Percentiles rank a stretch among this genome's conserved stretches.
These are phyloP conservation scores for Nothophytophthora sp. DNA, from an alignment of 352 stramenopile genomes.

Conservation along the genomic window DNA sequence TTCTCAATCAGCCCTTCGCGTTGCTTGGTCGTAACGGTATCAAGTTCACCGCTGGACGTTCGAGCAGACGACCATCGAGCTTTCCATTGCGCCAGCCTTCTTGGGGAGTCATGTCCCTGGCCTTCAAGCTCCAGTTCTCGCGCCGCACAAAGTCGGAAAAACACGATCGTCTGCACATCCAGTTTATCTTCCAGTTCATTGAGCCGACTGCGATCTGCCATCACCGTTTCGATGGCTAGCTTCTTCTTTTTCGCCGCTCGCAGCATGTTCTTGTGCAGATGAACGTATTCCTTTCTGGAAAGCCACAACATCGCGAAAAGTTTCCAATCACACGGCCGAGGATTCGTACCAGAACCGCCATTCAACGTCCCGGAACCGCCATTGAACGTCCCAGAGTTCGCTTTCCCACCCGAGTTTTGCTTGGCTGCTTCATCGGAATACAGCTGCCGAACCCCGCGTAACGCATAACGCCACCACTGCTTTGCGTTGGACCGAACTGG, in stretches of 20 bases:
- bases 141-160: slow-evolving; percentile 70
- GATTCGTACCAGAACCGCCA: slow-evolving; percentile 8
- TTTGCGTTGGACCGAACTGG: slow-evolving; percentile 47
- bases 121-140: slow-evolving; percentile 73
- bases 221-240: slow-evolving; percentile 36
- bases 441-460: slow-evolving; percentile 68
- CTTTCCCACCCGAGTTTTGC: slow-evolving; percentile 7
- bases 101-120: slow-evolving; percentile 59
- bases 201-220: slow-evolving; percentile 46
- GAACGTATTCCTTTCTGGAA: slow-evolving; percentile 72
- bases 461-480: slow-evolving; percentile 80
- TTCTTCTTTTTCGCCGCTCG: slow-evolving; percentile 71
- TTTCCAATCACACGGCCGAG: slow-evolving; percentile 52
- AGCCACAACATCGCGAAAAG: slow-evolving; percentile 60
- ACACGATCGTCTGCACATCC: slow-evolving; percentile 79
- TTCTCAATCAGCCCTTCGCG: slow-evolving; percentile 38
- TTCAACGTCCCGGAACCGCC: slow-evolving; percentile 2
- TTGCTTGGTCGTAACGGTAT: neutral
- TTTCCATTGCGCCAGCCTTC: slow-evolving; percentile 76
- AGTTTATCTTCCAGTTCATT: slow-evolving; percentile 72
- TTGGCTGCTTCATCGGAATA: slow-evolving; percentile 21
- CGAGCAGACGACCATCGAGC: slow-evolving; percentile 48
- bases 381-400: neutral
- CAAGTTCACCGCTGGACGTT: slow-evolving; percentile 22
- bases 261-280: slow-evolving; percentile 72